Evolutionary conservation across 495 filamentous ascomycete genomes (phyloP).

Genomic region (Patellaria atrata): DNA sequence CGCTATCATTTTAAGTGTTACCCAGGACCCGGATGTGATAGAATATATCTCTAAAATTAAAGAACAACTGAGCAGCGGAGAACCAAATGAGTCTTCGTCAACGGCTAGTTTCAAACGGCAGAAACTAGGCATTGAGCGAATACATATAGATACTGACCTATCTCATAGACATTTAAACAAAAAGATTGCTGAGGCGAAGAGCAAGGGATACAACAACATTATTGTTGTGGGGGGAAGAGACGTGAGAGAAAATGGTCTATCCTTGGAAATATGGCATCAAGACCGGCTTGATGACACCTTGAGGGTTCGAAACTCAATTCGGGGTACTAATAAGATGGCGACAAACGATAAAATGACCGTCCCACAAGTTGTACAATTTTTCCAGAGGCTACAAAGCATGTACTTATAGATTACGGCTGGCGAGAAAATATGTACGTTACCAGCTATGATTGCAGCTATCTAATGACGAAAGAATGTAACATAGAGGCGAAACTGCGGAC

Average conservation of each 20-base stretch:
- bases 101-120: slow-evolving; percentile 4
- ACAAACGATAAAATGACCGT: no score
- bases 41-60: slow-evolving; percentile 39
- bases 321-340: no score
- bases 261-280: slow-evolving; percentile 1
- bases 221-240: slow-evolving; percentile 52
- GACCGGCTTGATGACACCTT: no score
- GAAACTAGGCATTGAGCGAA: slow-evolving; percentile 25
- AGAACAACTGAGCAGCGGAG: slow-evolving; percentile 26
- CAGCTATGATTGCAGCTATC: no score
- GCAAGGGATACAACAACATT: slow-evolving; percentile 59
- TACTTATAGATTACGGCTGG: no score
- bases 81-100: slow-evolving; percentile 10
- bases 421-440: no score
- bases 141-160: slow-evolving; percentile 55
- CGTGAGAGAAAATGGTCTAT: background rate
- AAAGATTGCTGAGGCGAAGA: slow-evolving; percentile 60
- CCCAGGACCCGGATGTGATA: slow-evolving; percentile 44
- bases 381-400: no score
- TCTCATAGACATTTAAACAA: slow-evolving; percentile 44
- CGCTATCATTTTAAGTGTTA: slow-evolving; percentile 63
- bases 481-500: no score
- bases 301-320: no score
- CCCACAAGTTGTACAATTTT: no score
- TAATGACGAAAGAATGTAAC: no score